Conservation (phyloP, 768 basidiomycete species). For the Clathrus columnatus region DNA sequence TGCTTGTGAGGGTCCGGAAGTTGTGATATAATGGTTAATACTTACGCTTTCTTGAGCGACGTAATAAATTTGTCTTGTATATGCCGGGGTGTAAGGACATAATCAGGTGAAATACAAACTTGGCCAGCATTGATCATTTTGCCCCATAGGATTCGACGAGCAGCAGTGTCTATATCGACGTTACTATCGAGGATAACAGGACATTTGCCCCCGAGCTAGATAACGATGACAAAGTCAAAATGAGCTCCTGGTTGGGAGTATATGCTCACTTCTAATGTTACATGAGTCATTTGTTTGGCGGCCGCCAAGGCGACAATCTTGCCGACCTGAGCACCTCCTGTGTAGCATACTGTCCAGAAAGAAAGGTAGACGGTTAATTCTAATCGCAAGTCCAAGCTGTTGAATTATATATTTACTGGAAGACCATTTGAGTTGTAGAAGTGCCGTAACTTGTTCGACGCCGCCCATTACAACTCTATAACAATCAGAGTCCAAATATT, state of each 20-base stretch:
- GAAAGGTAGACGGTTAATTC: background rate
- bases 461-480: conserved; percentile 43
- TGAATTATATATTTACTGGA: conserved; percentile 32
- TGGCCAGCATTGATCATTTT: conserved; percentile 63
- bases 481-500: conserved; percentile 64
- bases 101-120: conserved; percentile 56
- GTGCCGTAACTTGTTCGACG: conserved; percentile 20
- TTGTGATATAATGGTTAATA: conserved; percentile 11
- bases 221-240: conserved; percentile 14
- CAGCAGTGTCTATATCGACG: conserved; percentile 56
- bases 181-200: conserved; percentile 68
- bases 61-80: conserved; percentile 31
- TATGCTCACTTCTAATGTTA: conserved; percentile 32
- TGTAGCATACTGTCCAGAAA: conserved; percentile 29
- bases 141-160: conserved; percentile 73
- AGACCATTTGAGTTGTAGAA: conserved; percentile 67
- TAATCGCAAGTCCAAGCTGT: no score
- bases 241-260: no score
- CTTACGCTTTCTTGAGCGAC: conserved; percentile 33
- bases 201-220: conserved; percentile 37
- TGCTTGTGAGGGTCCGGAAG: conserved; percentile 3
- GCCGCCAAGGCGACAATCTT: conserved; percentile 39
- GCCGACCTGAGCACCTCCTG: conserved; percentile 30
- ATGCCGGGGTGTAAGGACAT: conserved; percentile 35
- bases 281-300: conserved; percentile 34